Conservation (phyloP, 192 early-diverging fungal species). For the Rhizophagus clarus region DNA sequence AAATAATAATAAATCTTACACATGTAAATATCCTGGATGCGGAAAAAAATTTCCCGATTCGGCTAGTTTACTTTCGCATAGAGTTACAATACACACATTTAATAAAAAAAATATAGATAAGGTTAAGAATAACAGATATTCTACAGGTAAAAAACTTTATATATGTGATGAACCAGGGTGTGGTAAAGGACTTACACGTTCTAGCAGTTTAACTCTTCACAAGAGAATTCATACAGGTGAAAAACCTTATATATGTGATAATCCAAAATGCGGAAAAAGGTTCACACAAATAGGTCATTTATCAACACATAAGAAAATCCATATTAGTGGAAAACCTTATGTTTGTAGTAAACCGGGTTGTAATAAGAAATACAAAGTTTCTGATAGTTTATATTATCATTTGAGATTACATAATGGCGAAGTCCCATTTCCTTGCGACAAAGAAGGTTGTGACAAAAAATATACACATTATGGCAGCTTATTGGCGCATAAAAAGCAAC, state of each 20-base stretch:
- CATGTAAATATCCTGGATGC: constrained; percentile 1
- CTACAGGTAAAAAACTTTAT: background rate
- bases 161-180: background rate
- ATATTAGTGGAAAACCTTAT: no score
- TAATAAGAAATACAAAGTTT: no score
- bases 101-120: background rate
- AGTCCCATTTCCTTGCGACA: no score
- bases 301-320: background rate
- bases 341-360: no score
- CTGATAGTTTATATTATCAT: no score
- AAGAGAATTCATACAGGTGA: background rate
- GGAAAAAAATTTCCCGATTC: background rate
- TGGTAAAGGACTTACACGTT: background rate
- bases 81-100: background rate
- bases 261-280: background rate
- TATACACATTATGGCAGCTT: no score
- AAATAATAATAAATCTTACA: background rate
- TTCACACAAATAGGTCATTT: background rate
- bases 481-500: no score
- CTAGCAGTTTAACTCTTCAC: background rate
- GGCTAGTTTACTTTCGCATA: background rate
- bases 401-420: no score
- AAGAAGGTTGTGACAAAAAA: no score
- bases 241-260: background rate
- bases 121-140: background rate